These are phyloP conservation scores for Gossypium herbaceum DNA, from an alignment of 345 rosid species.

Conservation along the genomic window DNA sequence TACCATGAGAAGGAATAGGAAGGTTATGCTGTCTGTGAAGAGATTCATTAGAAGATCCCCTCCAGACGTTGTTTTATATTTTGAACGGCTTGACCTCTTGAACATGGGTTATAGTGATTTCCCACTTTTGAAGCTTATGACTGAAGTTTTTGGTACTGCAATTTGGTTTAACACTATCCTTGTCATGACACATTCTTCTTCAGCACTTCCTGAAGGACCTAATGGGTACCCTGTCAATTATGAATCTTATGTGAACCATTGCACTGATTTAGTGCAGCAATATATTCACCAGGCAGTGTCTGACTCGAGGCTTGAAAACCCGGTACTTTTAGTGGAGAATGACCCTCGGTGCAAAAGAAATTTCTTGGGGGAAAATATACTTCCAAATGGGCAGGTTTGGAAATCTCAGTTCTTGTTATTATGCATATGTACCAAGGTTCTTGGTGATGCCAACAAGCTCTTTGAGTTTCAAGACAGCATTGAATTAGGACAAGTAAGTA, in stretches of 20 bases:
- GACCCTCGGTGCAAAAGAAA: conserved; percentile 69
- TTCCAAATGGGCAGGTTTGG: conserved; percentile 87
- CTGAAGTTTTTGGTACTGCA: conserved; percentile 65
- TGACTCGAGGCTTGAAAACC: conserved; percentile 72
- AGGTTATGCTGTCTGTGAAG: conserved; percentile 63
- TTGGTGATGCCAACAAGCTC: conserved; percentile 62
- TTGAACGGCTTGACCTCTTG: conserved; percentile 76
- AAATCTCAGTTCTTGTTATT: conserved; percentile 64
- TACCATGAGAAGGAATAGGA: conserved; percentile 63
- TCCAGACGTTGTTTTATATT: conserved; percentile 74
- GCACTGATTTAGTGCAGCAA: conserved; percentile 67
- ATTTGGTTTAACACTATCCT: conserved; percentile 88
- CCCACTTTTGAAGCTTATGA: conserved; percentile 76
- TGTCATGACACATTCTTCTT: conserved; percentile 82
- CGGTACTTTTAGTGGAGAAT: conserved; percentile 76
- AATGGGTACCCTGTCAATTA: conserved; percentile 58
- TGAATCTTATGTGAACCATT: conserved; percentile 66
- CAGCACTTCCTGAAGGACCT: conserved; percentile 63
- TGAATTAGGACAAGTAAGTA: conserved; percentile 52
- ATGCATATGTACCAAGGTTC: conserved; percentile 70
- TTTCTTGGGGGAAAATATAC: conserved; percentile 59
- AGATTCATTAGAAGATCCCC: conserved; percentile 67
- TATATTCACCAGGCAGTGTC: conserved; percentile 66
- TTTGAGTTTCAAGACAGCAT: conserved; percentile 61
- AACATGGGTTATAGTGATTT: conserved; percentile 57